Conservation (phyloP, 345 rosid genomes). For the Lumnitzera littorea region DNA sequence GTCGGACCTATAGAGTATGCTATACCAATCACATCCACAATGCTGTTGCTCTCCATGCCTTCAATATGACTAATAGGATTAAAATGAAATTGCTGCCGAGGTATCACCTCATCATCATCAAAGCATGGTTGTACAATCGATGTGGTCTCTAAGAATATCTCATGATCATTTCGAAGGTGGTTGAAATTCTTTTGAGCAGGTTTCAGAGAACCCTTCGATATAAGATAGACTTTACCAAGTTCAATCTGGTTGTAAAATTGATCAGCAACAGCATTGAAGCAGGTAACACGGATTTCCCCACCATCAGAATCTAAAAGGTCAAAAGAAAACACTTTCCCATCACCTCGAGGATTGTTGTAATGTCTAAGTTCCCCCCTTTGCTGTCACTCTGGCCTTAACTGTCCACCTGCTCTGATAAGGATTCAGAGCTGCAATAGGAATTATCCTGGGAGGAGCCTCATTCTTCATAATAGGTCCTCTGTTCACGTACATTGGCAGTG, state of each 20-base stretch:
- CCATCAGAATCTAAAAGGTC: conserved; percentile 88
- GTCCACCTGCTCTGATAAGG: conserved; percentile 95
- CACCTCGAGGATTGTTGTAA: conserved; percentile 72
- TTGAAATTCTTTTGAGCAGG: conserved; percentile 85
- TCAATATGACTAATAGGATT: conserved; percentile 59
- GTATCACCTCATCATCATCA: conserved; percentile 70
- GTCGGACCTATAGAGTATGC: conserved; percentile 53
- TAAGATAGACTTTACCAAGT: conserved; percentile 64
- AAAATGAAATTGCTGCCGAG: conserved; percentile 68
- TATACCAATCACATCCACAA: conserved; percentile 68
- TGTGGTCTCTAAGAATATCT: conserved; percentile 51
- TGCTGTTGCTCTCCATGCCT: conserved; percentile 52
- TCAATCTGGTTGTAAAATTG: conserved; percentile 71
- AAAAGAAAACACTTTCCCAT: conserved; percentile 82
- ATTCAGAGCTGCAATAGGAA: conserved; percentile 77
- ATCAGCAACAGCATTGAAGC: conserved; percentile 84
- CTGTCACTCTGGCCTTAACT: conserved; percentile 83
- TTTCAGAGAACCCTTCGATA: conserved; percentile 67
- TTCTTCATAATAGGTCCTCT: conserved; percentile 64
- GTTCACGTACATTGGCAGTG: conserved; percentile 51
- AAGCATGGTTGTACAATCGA: conserved; percentile 59
- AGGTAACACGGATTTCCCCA: conserved; percentile 91
- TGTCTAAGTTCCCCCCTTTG: conserved; percentile 67
- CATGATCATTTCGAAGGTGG: conserved; percentile 78
- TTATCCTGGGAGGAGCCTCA: conserved; percentile 59